Evolutionary conservation across 2,329 filamentous ascomycete genomes (phyloP), one percentile per base, ranked within the genome.

Genomic region (Penicillium sclerotiorum): DNA sequence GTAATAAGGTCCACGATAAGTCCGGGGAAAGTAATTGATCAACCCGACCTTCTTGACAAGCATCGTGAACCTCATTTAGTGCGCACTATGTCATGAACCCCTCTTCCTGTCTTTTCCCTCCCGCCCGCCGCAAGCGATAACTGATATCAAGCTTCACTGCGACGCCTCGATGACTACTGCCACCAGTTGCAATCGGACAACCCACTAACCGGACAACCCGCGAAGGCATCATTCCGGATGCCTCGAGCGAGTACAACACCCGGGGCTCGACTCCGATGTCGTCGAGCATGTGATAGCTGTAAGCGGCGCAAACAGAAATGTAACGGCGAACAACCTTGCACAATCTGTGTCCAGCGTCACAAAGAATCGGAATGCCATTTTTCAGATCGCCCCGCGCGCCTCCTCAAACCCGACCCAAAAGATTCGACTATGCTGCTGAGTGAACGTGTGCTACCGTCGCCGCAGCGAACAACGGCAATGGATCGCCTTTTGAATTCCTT

Each of bases 261-360:
- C 5, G 62, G 67, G 8, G 61, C 60, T 22, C 65, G 67, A 18
- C 64, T 70, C 38, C 65, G 68, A 37, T 71, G 69, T 50, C 59
- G 65, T 33, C 65, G 70, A 44, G 74, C 73, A 13, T 77, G 74
- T 57, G 70, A 75, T 48, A 73, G 70, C 41, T 77, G 74, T 65
- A 77, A 75, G 55, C 60, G 71, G 20, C 67, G 76, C 44, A 78
- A 78, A 55, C 77, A 80, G 52, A 80, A 80, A 60, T 81, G 78
- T 58, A 74, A 80, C 51, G 78, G 78, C 32, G 68, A 73, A 42
- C 68, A 75, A 41, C 78, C 78, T 35, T 81, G 78, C 52, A 71
- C 70, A n/a, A 78, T 80, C 46, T 80, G 78, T 59, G 64, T 71
- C 5, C 70, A 72, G 46, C 65, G 66, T 63, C 74, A 65, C 57